Evolutionary conservation across 2,329 filamentous ascomycete species (phyloP).

Genomic region (Fusarium drepaniforme): DNA sequence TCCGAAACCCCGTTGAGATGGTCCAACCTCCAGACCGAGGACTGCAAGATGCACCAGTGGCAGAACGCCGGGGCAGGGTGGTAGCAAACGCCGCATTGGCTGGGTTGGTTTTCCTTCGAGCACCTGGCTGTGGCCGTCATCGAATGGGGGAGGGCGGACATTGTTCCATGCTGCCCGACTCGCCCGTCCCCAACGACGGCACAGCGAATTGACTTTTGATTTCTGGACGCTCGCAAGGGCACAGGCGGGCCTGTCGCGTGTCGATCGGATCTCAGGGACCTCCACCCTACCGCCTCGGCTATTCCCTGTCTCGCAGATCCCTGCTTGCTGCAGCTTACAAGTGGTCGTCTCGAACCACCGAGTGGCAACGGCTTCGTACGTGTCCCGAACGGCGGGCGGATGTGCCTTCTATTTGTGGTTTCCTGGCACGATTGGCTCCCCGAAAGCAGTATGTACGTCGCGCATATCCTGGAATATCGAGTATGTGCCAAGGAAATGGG

Average conservation of each 20-base stretch:
- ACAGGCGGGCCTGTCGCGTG: conserved; percentile 38
- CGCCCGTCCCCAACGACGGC: conserved; percentile 11
- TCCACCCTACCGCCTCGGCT: conserved; percentile 42
- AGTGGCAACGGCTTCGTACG: conserved; percentile 39
- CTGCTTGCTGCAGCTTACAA: conserved; percentile 30
- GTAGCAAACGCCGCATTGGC: conserved; percentile 27
- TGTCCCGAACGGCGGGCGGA: conserved; percentile 26
- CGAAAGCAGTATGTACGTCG: conserved; percentile 7
- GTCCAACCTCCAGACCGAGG: conserved; percentile 23
- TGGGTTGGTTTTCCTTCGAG: conserved; percentile 8
- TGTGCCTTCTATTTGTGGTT: conserved; percentile 18
- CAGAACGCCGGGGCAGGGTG: conserved; percentile 26
- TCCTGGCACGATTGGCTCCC: conserved; percentile 3
- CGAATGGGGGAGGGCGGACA: conserved; percentile 1
- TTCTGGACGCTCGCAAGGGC: conserved; percentile 18
- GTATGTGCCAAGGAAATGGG: conserved; percentile 12
- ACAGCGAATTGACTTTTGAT: conserved; percentile 42
- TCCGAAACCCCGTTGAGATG: conserved; percentile 31
- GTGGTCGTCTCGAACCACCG: conserved; percentile 24
- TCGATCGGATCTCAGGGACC: conserved; percentile 48
- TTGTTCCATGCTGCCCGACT: conserved; percentile 2
- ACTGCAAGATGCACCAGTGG: conserved; percentile 21
- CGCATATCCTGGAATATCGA: conserved; percentile 2
- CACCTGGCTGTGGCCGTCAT: conserved; percentile 12
- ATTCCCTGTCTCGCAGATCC: conserved; percentile 38